Evolutionary conservation across 108 stramenopile species (phyloP), one percentile per base, ranked within the genome.

Genomic region (Skeletonema marinoi): DNA sequence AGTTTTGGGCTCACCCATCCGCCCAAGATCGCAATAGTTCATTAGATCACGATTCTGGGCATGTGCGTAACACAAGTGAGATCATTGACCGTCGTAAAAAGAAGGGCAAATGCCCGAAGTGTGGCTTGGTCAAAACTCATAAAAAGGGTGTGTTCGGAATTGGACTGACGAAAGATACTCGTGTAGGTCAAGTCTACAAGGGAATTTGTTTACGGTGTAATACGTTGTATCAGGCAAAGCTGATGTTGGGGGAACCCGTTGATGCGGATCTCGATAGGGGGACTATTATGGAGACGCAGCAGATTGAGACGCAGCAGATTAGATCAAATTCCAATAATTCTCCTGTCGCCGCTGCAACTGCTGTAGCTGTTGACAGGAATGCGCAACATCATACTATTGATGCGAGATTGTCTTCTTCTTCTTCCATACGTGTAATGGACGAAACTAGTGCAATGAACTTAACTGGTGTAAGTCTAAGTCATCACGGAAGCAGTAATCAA

Each of bases 141-240:
- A 48, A 60, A 3, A 13, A 54, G 32, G 68, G 68, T 51, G 44
- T 50, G 48, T 50, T 31, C 12, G 46, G 48, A 14, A 14, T 14
- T 25, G 14, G 29, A 29, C 6, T 3, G 30, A 46, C 68, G 33
- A 61, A 60, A 29, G 33, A 44, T 44, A 50, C 41, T 46, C 46
- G 41, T 72, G 39, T 13, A 21, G 66, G 63, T 13, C 60, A 63
- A 51, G 79, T 80, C n/a, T 80, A 80, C 68, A 80, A 80, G 38
- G 79, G 79, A 46, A 58, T 69, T 1, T 80, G 79, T 73, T 68
- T 80, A 5, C 60, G 48, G 42, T 80, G 79, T 58, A 17, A 73
- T 29, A 64, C 79, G 10, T 29, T 80, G 16, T 14, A 30, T 29
- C 36, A 69, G 51, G 72, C 79, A 31, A 59, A 71, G 39, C 4